Evolutionary conservation across 805 yeast genomes (phyloP).

Genomic region (Kluyveromyces dobzhanskii): DNA sequence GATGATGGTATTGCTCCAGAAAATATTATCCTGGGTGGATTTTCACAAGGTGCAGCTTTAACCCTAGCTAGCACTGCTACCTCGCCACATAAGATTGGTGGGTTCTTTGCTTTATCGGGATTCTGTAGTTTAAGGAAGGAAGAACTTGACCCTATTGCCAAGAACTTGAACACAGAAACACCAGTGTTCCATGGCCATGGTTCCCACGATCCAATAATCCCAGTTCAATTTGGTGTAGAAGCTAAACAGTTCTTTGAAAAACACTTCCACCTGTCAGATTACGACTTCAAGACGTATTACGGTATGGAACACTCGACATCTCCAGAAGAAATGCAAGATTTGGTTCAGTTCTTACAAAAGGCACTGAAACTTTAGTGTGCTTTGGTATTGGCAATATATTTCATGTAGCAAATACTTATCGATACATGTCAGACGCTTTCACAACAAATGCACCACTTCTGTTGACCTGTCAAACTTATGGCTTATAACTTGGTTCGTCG

Average conservation of each 20-base stretch:
- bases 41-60: constrained; percentile 88
- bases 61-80: constrained; percentile 53
- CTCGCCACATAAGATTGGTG: constrained; percentile 61
- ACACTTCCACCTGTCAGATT: constrained; percentile 35
- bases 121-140: constrained; percentile 39
- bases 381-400: too few relatives aligned
- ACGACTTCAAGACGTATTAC: constrained; percentile 45
- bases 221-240: constrained; percentile 20
- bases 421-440: too few relatives aligned
- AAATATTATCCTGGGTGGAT: constrained; percentile 85
- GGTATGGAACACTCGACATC: constrained; percentile 63
- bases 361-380: constrained; percentile 1
- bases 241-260: constrained; percentile 38
- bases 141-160: constrained; percentile 13
- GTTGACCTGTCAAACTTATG: too few relatives aligned
- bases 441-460: too few relatives aligned
- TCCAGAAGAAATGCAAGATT: constrained; percentile 56
- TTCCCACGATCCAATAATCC: constrained; percentile 59
- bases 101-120: constrained; percentile 71
- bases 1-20: constrained; percentile 48
- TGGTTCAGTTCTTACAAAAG: constrained; percentile 37
- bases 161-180: constrained; percentile 45
- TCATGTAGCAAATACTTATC: too few relatives aligned
- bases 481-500: too few relatives aligned
- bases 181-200: constrained; percentile 92